phyloP scores from a whole-genome alignment of 2,329 filamentous ascomycete genomes.

The Xylariomycetidae sp. region DNA sequence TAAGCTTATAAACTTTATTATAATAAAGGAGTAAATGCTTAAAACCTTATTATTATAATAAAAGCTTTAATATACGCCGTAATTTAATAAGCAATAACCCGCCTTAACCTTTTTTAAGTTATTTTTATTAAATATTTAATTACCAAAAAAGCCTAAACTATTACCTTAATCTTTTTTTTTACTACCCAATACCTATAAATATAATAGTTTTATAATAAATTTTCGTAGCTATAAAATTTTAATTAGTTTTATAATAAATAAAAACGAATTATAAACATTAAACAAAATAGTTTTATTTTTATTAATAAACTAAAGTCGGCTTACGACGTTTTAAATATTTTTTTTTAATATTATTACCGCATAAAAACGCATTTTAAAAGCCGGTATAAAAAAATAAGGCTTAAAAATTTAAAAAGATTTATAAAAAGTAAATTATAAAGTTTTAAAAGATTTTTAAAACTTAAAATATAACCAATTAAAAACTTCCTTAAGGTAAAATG shows the following conservation, averaged over 20 bases:
- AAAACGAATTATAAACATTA: not conserved
- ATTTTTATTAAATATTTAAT: not conserved
- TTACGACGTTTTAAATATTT: not conserved
- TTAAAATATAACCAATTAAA: not conserved
- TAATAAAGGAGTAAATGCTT: not conserved
- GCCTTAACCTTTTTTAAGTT: not conserved
- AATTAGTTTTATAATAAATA: constrained; percentile 2
- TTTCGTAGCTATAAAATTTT: constrained; percentile 1
- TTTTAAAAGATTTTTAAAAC: not conserved
- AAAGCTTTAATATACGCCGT: not conserved
- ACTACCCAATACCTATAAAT: not conserved
- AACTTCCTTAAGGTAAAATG: constrained; percentile 1
- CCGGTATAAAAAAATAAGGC: not conserved
- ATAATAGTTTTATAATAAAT: constrained; percentile 1
- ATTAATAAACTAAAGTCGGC: not conserved
- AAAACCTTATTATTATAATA: not conserved
- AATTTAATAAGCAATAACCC: not conserved
- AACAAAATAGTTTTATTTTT: not conserved
- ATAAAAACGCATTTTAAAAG: not conserved
- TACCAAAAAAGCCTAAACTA: not conserved
- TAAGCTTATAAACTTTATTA: constrained; percentile 1
- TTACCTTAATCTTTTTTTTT: not conserved
- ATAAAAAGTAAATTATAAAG: constrained; percentile 1
- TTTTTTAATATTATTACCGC: not conserved
- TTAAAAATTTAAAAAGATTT: not conserved